Conservation (phyloP, 495 filamentous ascomycete genomes). For the Neurospora sp. region DNA sequence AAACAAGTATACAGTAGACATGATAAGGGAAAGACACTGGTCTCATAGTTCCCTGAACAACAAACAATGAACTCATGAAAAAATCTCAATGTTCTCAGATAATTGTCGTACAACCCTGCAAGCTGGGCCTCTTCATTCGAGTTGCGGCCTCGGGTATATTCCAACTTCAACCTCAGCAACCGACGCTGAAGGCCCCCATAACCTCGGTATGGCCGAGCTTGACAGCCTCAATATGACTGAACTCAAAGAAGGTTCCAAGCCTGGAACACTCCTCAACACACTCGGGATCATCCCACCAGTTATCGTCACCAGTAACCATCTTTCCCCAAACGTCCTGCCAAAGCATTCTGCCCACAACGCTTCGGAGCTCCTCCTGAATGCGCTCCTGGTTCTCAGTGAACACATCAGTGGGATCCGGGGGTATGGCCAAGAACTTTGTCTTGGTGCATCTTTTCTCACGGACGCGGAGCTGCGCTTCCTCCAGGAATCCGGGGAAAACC, state of each 20-base stretch:
- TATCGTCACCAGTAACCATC: slow-evolving; percentile 30
- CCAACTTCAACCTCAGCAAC: not conserved
- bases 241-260: slow-evolving; percentile 39
- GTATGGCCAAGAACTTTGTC: slow-evolving; percentile 24
- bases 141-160: not conserved
- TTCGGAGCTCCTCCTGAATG: slow-evolving; percentile 24
- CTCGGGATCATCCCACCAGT: slow-evolving; percentile 44
- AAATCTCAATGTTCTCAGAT: not conserved
- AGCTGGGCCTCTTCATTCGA: not conserved
- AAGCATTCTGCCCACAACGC: slow-evolving; percentile 27
- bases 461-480: slow-evolving; percentile 26
- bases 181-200: not conserved
- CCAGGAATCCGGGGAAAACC: slow-evolving; percentile 34
- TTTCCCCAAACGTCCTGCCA: slow-evolving; percentile 39
- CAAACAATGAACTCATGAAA: not conserved
- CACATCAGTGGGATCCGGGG: slow-evolving; percentile 2
- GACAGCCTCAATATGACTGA: slow-evolving; percentile 33
- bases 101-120: not conserved
- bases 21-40: not conserved
- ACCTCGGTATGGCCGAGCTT: slow-evolving; percentile 10
- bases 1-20: not conserved
- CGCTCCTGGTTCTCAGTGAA: slow-evolving; percentile 2
- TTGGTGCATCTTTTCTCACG: slow-evolving; percentile 24
- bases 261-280: slow-evolving; percentile 36
- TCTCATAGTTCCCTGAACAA: not conserved